phyloP scores from a whole-genome alignment of 192 early-diverging fungal genomes.

The Helicostylum pulchrum region DNA sequence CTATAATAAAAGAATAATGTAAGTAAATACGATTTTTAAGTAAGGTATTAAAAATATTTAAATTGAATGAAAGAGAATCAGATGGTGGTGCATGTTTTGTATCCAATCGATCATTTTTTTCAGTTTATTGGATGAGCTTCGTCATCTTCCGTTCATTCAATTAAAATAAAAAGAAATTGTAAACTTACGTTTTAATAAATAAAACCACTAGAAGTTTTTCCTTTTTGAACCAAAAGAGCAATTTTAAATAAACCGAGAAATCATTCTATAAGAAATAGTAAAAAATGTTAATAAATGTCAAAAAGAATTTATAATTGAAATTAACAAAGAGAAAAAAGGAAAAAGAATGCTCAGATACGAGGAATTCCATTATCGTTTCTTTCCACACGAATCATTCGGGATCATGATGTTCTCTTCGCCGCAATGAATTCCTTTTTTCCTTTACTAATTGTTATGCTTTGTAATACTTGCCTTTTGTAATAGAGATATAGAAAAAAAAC shows the following conservation, averaged over 20 bases:
- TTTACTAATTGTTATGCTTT: no score
- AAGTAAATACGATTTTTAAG: not conserved
- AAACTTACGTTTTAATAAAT: conserved; percentile 9
- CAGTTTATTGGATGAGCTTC: conserved; percentile 21
- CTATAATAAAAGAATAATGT: not conserved
- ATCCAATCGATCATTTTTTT: conserved; percentile 22
- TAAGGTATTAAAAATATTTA: not conserved
- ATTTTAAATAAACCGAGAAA: not conserved
- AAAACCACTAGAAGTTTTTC: no score
- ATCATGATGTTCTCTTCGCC: conserved; percentile 16
- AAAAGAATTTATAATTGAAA: not conserved
- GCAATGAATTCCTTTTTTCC: conserved; percentile 1
- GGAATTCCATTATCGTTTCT: conserved; percentile 18
- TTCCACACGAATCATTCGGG: conserved; percentile 16
- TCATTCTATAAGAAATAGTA: not conserved
- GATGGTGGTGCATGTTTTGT: conserved; percentile 29
- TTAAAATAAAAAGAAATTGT: not conserved
- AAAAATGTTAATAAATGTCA: not conserved
- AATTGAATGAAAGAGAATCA: conserved; percentile 12
- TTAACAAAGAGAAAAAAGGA: not conserved
- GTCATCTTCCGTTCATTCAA: conserved; percentile 12
- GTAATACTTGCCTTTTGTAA: no score
- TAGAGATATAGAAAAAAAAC: no score
- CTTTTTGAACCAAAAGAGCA: no score
- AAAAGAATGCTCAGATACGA: conserved; percentile 17